Conservation (phyloP, 2,329 filamentous ascomycete species). For the Penicillium sp. region DNA sequence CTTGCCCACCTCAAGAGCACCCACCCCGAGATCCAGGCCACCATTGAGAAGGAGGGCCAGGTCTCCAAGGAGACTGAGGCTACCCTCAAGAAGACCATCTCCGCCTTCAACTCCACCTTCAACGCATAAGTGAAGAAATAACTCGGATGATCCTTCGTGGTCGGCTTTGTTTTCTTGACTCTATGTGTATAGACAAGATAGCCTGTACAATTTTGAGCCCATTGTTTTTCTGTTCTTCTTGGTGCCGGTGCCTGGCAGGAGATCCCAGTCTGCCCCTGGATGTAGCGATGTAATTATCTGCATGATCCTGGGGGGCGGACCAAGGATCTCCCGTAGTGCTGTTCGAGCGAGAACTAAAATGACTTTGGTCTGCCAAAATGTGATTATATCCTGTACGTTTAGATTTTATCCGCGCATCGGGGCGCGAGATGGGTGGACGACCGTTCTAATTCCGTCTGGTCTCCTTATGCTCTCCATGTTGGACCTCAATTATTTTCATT, state of each 20-base stretch:
- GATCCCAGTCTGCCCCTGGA: constrained; percentile 23
- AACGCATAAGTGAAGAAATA: constrained; percentile 42
- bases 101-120: constrained; percentile 93
- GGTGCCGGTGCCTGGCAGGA: constrained; percentile 15
- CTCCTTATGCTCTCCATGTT: constrained; percentile 27
- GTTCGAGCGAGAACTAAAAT: constrained; percentile 12
- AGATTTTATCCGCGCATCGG: constrained; percentile 36
- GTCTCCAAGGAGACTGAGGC: constrained; percentile 85
- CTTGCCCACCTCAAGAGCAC: constrained; percentile 86
- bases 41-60: constrained; percentile 92
- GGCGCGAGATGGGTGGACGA: constrained; percentile 28
- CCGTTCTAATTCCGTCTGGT: constrained; percentile 29
- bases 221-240: constrained; percentile 40
- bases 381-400: constrained; percentile 45
- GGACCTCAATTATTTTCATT: constrained; percentile 36
- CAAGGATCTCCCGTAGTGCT: constrained; percentile 10
- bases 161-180: constrained; percentile 41
- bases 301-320: constrained; percentile 11
- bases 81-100: constrained; percentile 65
- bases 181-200: constrained; percentile 47
- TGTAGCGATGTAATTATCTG: constrained; percentile 30
- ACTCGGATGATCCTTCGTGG: constrained; percentile 34
- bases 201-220: constrained; percentile 47
- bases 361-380: constrained; percentile 28
- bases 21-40: constrained; percentile 76